Evolutionary conservation across 2,329 filamentous ascomycete genomes (phyloP), one percentile per base, ranked within the genome.

Genomic region (Fusarium oxysporum): DNA sequence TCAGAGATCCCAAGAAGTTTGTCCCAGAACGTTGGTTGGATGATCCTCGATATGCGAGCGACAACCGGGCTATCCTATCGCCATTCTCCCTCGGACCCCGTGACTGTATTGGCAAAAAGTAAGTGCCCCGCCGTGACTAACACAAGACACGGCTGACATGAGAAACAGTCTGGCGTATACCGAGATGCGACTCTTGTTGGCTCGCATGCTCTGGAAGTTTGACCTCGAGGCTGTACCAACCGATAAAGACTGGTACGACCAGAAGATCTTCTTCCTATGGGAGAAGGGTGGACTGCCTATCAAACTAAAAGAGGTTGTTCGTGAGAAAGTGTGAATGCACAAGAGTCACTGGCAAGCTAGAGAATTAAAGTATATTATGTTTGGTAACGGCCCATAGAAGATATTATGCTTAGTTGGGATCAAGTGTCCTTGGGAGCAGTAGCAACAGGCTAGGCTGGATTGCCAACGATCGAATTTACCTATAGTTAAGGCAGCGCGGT

Each of bases 71-170:
- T 3, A 56, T 67, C 0, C 4, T 67, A 0, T 30, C 50, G 2
- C 65, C 65, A 1, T 67, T 67, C 3, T 67, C 65, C 3, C 37
- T 50, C 7, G 65, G 65, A 5, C 45, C 65, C 0, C 45, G 65
- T 17, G 65, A 67, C 3, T 67, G 65, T 16, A 32, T 67, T 7
- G 65, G 65, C 11, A 67, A 67, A 7, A 67, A 67, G 65, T 67
- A 53, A 41, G 64, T 6, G 4, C 3, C 2, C 0, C 5, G 3
- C 1, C 8, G 5, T 3, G 16, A 1, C 0, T 6, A 0, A 2
- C 0, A 2, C 1, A 16, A 8, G 21, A 2, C 1, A 6, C 1
- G 8, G 7, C 62, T 67, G 32, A 67, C 5, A 13, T 2, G 1
- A 1, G 21, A 17, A 8, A 9, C 8, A 67, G 65, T 7, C 5